These are phyloP conservation scores for Populus deltoides DNA, from an alignment of 345 rosid genomes.

Conservation along the genomic window DNA sequence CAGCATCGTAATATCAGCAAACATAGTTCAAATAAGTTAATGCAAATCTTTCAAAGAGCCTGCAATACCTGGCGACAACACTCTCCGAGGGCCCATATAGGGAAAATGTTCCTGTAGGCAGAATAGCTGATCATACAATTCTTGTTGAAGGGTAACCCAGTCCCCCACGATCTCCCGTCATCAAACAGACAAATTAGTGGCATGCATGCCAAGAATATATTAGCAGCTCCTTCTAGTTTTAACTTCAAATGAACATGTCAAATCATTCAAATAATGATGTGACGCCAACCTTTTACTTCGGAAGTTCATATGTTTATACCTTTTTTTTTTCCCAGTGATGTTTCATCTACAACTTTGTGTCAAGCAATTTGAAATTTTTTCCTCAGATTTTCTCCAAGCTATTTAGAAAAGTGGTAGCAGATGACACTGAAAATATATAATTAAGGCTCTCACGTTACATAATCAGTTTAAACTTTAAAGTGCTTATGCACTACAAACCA, in stretches of 20 bases:
- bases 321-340: no score
- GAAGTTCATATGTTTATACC: no score
- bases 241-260: not conserved
- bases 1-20: not conserved
- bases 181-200: not conserved
- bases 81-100: conserved; percentile 17
- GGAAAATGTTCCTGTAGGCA: conserved; percentile 12
- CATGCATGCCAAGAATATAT: no score
- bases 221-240: no score
- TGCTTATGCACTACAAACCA: not conserved
- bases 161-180: conserved; percentile 12
- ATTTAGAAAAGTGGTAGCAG: no score
- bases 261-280: not conserved
- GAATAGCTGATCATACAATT: conserved; percentile 17
- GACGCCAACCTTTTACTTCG: no score
- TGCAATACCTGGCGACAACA: conserved; percentile 10
- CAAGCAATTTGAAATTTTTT: no score
- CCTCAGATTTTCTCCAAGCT: no score
- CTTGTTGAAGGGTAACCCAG: not conserved
- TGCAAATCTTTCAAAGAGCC: not conserved
- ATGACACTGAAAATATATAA: no score
- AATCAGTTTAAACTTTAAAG: no score
- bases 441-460: no score
- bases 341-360: no score
- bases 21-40: not conserved